A percentile compares a stretch with the other conserved stretches of the same genome.
These are phyloP conservation scores for Hansfordia pulvinata DNA, from an alignment of 2,329 filamentous ascomycete species.

Conservation along the genomic window DNA sequence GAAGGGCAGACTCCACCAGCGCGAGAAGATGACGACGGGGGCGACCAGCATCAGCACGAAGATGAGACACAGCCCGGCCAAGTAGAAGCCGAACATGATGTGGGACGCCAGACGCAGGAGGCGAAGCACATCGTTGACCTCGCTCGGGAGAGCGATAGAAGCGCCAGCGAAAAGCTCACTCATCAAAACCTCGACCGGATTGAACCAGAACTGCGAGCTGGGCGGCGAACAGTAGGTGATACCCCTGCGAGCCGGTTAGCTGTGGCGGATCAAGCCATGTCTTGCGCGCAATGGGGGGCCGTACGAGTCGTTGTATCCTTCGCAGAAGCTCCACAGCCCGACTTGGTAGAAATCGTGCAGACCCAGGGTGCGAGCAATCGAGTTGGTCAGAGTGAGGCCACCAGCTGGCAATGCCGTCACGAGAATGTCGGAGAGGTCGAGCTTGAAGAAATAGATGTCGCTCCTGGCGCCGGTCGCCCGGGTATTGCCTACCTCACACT, in stretches of 20 bases:
- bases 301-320: constrained; percentile 59
- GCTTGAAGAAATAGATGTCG: constrained; percentile 70
- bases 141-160: constrained; percentile 64
- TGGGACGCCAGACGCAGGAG: constrained; percentile 64
- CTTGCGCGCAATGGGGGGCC: constrained; percentile 22
- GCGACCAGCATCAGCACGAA: constrained; percentile 55
- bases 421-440: constrained; percentile 74
- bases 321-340: constrained; percentile 84
- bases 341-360: constrained; percentile 92
- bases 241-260: constrained; percentile 42
- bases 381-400: constrained; percentile 62
- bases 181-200: constrained; percentile 71
- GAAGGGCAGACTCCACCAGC: constrained; percentile 51
- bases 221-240: constrained; percentile 66
- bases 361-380: constrained; percentile 72
- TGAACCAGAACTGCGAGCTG: constrained; percentile 71
- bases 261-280: no score
- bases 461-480: constrained; percentile 46
- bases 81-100: constrained; percentile 83
- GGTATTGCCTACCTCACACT: constrained; percentile 61
- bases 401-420: constrained; percentile 58
- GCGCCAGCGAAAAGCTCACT: constrained; percentile 71
- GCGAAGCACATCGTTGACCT: constrained; percentile 59
- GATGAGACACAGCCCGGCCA: constrained; percentile 36
- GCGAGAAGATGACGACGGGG: constrained; percentile 37